Percentiles rank a stretch among this genome's conserved stretches.
Evolutionary conservation across 768 basidiomycete species (phyloP).

Genomic region (Lactarius tabidus): DNA sequence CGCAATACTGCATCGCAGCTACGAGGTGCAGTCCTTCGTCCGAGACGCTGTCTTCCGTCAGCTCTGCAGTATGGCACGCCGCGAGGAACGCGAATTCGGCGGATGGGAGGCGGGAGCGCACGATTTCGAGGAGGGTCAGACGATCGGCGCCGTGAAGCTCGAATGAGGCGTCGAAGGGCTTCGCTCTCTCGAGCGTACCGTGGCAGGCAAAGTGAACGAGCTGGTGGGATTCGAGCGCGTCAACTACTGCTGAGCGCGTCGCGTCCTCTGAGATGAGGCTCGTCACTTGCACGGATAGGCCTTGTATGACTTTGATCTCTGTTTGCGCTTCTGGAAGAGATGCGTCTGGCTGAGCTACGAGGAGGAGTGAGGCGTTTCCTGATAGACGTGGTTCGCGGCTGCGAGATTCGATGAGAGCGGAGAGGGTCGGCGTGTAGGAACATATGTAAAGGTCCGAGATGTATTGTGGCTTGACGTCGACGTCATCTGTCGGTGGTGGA

Average conservation of each 20-base stretch:
- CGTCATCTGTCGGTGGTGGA: too few relatives aligned
- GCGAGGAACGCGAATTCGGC: conserved; percentile 6
- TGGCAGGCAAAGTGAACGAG: neutral
- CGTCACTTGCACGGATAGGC: neutral
- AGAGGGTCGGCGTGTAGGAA: too few relatives aligned
- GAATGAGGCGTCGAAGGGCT: conserved; percentile 1
- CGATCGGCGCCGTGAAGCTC: neutral
- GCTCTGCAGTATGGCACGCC: neutral
- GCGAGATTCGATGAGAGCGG: too few relatives aligned
- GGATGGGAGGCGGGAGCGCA: neutral
- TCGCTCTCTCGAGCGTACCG: neutral
- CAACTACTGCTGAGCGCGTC: neutral
- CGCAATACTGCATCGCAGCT: neutral
- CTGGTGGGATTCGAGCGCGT: neutral
- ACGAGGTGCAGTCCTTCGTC: neutral
- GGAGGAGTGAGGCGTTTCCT: neutral
- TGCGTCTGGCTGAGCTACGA: neutral
- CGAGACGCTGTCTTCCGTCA: conserved; percentile 2
- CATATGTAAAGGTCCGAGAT: too few relatives aligned
- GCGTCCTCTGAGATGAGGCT: neutral
- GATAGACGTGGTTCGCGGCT: too few relatives aligned
- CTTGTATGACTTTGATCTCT: neutral
- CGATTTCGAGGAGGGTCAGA: neutral
- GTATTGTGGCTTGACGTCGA: too few relatives aligned
- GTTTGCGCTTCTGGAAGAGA: neutral